Conservation (phyloP, 73 alveolate species). For the Halteria grandinella region DNA sequence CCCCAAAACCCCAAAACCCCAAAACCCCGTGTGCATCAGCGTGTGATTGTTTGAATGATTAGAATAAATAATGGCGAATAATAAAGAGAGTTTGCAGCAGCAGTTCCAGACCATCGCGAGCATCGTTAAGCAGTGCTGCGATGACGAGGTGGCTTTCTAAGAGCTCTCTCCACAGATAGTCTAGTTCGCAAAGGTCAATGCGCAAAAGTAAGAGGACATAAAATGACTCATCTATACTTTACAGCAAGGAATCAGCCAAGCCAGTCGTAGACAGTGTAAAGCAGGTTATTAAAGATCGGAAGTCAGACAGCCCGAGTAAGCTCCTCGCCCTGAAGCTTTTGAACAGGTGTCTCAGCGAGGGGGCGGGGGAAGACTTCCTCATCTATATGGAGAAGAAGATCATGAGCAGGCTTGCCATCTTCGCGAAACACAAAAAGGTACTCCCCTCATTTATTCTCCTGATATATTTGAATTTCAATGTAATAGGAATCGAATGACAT, state of each 20-base stretch:
- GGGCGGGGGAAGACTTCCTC: constrained; percentile 27
- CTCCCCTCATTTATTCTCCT: neutral
- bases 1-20: too few species aligned
- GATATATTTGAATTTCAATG: neutral
- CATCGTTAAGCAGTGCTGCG: neutral
- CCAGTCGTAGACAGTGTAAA: constrained; percentile 16
- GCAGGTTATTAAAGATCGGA: constrained; percentile 9
- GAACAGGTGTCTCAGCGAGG: constrained; percentile 22
- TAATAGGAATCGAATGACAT: constrained; percentile 23
- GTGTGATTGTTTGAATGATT: too few species aligned
- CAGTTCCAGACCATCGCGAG: neutral
- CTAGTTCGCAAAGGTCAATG: neutral
- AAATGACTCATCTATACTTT: neutral
- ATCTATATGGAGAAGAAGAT: constrained; percentile 33
- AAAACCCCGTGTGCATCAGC: too few species aligned
- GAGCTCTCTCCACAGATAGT: neutral
- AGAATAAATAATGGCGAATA: too few species aligned
- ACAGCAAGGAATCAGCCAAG: constrained; percentile 18
- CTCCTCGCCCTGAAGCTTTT: constrained; percentile 25
- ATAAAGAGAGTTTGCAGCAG: too few species aligned
- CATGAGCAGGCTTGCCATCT: constrained; percentile 34
- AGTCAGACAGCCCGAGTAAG: constrained; percentile 9
- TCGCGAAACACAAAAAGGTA: constrained; percentile 55
- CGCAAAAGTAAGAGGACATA: neutral
- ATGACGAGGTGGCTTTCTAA: neutral